phyloP scores from a whole-genome alignment of 2,329 filamentous ascomycete genomes.

The Penicillium sp. region DNA sequence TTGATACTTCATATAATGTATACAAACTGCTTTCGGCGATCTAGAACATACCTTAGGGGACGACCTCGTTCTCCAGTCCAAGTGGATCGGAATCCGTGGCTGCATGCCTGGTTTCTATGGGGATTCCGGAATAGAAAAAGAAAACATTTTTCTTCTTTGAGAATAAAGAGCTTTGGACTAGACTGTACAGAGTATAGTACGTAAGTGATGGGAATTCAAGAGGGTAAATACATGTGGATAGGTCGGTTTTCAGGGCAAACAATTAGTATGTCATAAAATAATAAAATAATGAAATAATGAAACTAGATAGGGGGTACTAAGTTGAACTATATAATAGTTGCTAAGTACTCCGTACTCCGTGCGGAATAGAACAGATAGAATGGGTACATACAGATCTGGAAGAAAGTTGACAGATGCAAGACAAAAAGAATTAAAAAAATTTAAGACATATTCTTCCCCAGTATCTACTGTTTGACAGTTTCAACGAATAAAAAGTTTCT shows the following conservation, averaged over 20 bases:
- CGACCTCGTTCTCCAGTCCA: background rate
- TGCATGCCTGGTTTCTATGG: conserved; percentile 11
- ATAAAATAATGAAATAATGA: no score
- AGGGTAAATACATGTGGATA: background rate
- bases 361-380: background rate
- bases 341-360: background rate
- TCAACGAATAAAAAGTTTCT: background rate
- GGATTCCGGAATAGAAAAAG: conserved; percentile 8
- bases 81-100: conserved; percentile 2
- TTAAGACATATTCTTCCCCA: background rate
- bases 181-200: background rate
- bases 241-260: background rate
- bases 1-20: background rate
- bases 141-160: conserved; percentile 1
- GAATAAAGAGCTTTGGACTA: background rate
- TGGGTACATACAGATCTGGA: background rate
- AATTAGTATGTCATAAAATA: background rate
- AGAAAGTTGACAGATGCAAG: background rate
- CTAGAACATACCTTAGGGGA: background rate
- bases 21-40: background rate
- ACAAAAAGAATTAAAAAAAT: no score
- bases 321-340: background rate
- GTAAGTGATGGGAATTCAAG: background rate
- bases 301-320: background rate
- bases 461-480: background rate